These are phyloP conservation scores for Adansonia grandidieri DNA, from an alignment of 441 rosid genomes.

Conservation along the genomic window DNA sequence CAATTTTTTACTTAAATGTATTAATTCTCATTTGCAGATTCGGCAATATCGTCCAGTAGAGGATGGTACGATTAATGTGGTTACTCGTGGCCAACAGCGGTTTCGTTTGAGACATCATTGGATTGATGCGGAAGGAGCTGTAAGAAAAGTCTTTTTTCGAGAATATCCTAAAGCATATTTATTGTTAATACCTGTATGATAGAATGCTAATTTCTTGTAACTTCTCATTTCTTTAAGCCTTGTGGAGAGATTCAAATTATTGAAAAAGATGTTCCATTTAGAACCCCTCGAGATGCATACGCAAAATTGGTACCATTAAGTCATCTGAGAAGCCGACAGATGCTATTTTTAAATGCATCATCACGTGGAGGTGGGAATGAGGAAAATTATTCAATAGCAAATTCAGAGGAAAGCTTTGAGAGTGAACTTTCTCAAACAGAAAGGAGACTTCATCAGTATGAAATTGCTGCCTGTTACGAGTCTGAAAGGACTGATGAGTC, in stretches of 20 bases:
- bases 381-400: slow-evolving; percentile 56
- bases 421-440: slow-evolving; percentile 72
- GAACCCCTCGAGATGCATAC: slow-evolving; percentile 75
- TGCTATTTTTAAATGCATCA: slow-evolving; percentile 41
- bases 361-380: slow-evolving; percentile 40
- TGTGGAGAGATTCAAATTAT: slow-evolving; percentile 85
- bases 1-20: slow-evolving; percentile 1
- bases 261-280: slow-evolving; percentile 78
- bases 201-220: slow-evolving; percentile 22
- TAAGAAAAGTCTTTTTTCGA: slow-evolving; percentile 41
- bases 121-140: slow-evolving; percentile 90
- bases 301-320: slow-evolving; percentile 58
- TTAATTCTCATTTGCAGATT: slow-evolving; percentile 56
- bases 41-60: slow-evolving; percentile 78
- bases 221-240: slow-evolving; percentile 49
- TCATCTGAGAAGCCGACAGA: slow-evolving; percentile 38
- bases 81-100: slow-evolving; percentile 92
- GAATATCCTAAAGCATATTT: slow-evolving; percentile 6
- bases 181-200: not conserved
- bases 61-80: slow-evolving; percentile 84
- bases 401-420: slow-evolving; percentile 81
- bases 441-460: slow-evolving; percentile 66
- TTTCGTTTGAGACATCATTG: slow-evolving; percentile 71
- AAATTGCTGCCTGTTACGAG: slow-evolving; percentile 43
- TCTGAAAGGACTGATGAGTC: slow-evolving; percentile 42